These are phyloP conservation scores for Avena sativa DNA, from an alignment of 176 grass and related monocot species.

Conservation along the genomic window DNA sequence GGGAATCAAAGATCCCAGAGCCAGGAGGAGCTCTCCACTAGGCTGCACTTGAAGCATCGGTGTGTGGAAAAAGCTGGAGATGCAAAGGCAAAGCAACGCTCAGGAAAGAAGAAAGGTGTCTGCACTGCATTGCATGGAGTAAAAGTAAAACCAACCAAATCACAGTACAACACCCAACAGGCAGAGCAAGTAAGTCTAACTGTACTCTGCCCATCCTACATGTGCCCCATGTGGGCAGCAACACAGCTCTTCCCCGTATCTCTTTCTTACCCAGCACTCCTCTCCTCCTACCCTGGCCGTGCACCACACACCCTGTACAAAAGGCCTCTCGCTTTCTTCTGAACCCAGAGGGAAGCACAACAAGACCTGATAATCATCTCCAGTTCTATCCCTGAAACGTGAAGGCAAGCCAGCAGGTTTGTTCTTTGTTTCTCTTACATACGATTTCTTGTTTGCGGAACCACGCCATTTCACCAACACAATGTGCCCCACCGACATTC, in stretches of 20 bases:
- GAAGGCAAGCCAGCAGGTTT: background rate
- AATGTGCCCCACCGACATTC: background rate
- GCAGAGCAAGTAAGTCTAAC: constrained; percentile 10
- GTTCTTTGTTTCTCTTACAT: background rate
- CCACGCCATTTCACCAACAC: no score
- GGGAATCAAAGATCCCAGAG: background rate
- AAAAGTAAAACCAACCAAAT: constrained; percentile 27
- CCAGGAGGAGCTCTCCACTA: constrained; percentile 29
- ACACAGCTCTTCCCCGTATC: background rate
- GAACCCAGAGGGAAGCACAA: constrained; percentile 14
- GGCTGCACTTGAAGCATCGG: constrained; percentile 8
- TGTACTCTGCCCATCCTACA: constrained; percentile 7
- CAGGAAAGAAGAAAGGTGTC: constrained; percentile 19
- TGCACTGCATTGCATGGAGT: constrained; percentile 28
- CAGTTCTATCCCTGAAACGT: background rate
- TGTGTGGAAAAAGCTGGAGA: constrained; percentile 10
- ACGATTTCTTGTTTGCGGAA: background rate
- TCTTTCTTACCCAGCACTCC: constrained; percentile 4
- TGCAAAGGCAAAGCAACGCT: constrained; percentile 30
- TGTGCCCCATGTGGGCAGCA: constrained; percentile 26
- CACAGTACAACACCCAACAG: background rate
- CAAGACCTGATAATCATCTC: background rate
- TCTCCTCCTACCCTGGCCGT: constrained; percentile 14
- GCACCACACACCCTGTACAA: constrained; percentile 2
- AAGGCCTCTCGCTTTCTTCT: background rate